Conservation (phyloP, 2,329 filamentous ascomycete genomes). For the Erysiphe pulchra region DNA sequence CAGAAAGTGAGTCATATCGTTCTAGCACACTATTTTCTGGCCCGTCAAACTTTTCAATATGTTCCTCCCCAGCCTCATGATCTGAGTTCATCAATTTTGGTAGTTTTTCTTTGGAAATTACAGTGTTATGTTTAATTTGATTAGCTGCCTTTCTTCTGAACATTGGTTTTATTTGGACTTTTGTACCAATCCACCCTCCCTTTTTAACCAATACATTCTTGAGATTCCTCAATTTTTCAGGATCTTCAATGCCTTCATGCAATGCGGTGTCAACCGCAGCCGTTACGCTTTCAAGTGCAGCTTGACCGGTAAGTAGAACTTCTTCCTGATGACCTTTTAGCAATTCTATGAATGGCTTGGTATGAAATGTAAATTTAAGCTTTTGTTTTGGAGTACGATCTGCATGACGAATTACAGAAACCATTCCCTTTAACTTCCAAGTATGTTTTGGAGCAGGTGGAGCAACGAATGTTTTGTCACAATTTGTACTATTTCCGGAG, state of each 20-base stretch:
- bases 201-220: conserved; percentile 80
- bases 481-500: conserved; percentile 1
- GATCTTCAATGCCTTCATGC: conserved; percentile 57
- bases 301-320: conserved; percentile 76
- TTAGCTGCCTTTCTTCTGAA: conserved; percentile 69
- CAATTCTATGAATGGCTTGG: conserved; percentile 80
- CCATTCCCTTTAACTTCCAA: conserved; percentile 95
- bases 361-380: conserved; percentile 98
- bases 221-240: conserved; percentile 59
- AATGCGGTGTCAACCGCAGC: conserved; percentile 67
- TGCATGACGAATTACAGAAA: conserved; percentile 86
- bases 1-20: conserved; percentile 65
- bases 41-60: conserved; percentile 4
- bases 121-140: conserved; percentile 16
- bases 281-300: conserved; percentile 68
- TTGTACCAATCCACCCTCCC: conserved; percentile 80
- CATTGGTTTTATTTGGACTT: conserved; percentile 98
- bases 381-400: conserved; percentile 97
- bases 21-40: conserved; percentile 23
- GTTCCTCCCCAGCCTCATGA: background rate
- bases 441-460: conserved; percentile 59
- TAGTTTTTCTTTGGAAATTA: background rate
- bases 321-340: conserved; percentile 92
- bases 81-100: conserved; percentile 1
- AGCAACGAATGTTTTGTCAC: conserved; percentile 3